These are phyloP conservation scores for Xylaria sp. DNA, from an alignment of 495 filamentous ascomycete genomes.

Conservation along the genomic window DNA sequence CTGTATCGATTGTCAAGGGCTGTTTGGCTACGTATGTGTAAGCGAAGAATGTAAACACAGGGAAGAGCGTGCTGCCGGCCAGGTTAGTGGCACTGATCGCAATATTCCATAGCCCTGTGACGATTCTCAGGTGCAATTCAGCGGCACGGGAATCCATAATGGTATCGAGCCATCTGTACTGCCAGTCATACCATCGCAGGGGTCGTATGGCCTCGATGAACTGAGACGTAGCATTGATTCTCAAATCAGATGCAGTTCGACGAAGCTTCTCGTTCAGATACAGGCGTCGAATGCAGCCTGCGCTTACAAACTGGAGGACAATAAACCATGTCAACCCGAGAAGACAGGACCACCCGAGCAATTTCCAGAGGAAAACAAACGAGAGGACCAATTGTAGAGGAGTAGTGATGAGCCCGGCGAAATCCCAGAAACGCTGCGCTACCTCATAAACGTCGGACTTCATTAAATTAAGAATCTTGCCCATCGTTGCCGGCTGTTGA, in stretches of 20 bases:
- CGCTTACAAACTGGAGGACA: slow-evolving; percentile 69
- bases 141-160: slow-evolving; percentile 73
- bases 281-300: slow-evolving; percentile 64
- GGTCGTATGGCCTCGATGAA: slow-evolving; percentile 86
- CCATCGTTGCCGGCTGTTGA: slow-evolving; percentile 72
- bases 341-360: slow-evolving; percentile 82
- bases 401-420: slow-evolving; percentile 68
- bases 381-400: slow-evolving; percentile 74
- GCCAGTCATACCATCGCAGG: slow-evolving; percentile 87
- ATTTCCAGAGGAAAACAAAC: slow-evolving; percentile 70
- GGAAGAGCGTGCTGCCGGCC: slow-evolving; percentile 72
- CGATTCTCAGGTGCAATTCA: slow-evolving; percentile 71
- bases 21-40: slow-evolving; percentile 72
- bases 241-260: slow-evolving; percentile 70
- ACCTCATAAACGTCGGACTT: slow-evolving; percentile 83
- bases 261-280: slow-evolving; percentile 69
- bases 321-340: slow-evolving; percentile 71
- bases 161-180: slow-evolving; percentile 74
- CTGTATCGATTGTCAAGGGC: slow-evolving; percentile 74
- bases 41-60: slow-evolving; percentile 78
- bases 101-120: slow-evolving; percentile 66
- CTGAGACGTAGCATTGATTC: slow-evolving; percentile 77
- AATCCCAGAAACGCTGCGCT: slow-evolving; percentile 83
- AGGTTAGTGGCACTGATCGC: slow-evolving; percentile 67
- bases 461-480: slow-evolving; percentile 84